Base-by-base conservation (phyloP, 2,329 filamentous ascomycete genomes). In the Talaromyces pinophilus region DNA sequence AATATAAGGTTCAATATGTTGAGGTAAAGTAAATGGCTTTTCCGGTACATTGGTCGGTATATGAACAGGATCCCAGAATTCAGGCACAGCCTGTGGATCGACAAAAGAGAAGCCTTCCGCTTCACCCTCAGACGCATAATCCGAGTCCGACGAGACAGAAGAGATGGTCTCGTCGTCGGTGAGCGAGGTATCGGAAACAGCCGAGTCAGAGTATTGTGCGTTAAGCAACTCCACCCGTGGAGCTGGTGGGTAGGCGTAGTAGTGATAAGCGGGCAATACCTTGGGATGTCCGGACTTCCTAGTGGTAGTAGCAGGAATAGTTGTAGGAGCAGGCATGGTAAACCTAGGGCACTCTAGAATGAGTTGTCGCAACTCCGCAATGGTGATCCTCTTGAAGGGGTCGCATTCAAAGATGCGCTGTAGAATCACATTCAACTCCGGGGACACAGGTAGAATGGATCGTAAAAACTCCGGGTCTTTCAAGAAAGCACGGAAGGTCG, bases 401-500 rank as follows among this genome's bases (percentile, higher is more conserved):
- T 95, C 89, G 78, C 88, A 87, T 75, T 94, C 90, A 79, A 99
- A 99, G 73, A 98, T 91, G 74, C 90, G 88, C 71, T 88, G 89
- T 73, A 99, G 82, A 70, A 99, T 96, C 76, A 87, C 84, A 82
- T 97, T 93, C 77, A 98, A 85, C 76, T 97, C 93, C 76, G 92
- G 85, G 65, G 95, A 93, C 74, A 99, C 82, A 25, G 95, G 94
- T 66, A 99, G 86, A 73, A 99, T 99, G 69, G 92, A 91, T 83
- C 93, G 91, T 71, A 99, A 83, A 79, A 98, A 99, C 75, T 90
- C 89, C 68, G 88, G 88, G 76, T 93, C 92, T 82, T 90, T 90
- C 72, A 91, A 86, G 81, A 91, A 98, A 64, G 93, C 93, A 74
- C 91, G 88, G 86, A 98, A 99, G 55, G 95, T 98, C 70, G 92